Conservation (phyloP, 805 yeast genomes). For the Suhomyces kilbournensis region DNA sequence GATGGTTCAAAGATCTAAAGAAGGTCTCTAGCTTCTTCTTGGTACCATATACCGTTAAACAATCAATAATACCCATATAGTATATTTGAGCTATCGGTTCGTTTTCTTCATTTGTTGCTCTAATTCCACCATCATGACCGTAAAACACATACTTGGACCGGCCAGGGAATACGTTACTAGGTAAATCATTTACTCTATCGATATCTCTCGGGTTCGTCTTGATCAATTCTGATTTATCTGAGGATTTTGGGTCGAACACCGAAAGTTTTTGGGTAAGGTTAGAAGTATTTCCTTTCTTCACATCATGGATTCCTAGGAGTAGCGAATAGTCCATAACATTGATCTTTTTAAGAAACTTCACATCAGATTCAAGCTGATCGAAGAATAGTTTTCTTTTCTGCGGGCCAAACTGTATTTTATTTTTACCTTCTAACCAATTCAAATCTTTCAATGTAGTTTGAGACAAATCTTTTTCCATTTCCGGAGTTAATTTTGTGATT, state of each 20-base stretch:
- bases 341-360: conserved; percentile 61
- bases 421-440: conserved; percentile 75
- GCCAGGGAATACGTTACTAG: conserved; percentile 44
- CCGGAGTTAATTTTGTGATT: conserved; percentile 42
- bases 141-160: conserved; percentile 59
- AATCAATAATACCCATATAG: conserved; percentile 91
- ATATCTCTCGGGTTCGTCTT: conserved; percentile 47
- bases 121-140: conserved; percentile 80
- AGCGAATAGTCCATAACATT: conserved; percentile 96
- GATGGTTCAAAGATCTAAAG: conserved; percentile 71
- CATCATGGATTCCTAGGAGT: conserved; percentile 82
- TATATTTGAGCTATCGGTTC: conserved; percentile 67
- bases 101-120: conserved; percentile 63
- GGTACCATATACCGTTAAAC: conserved; percentile 76
- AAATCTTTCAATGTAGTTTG: conserved; percentile 72
- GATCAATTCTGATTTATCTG: conserved; percentile 36
- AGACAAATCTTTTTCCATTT: conserved; percentile 23
- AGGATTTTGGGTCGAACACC: conserved; percentile 42
- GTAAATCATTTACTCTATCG: conserved; percentile 40
- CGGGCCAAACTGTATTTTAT: conserved; percentile 74
- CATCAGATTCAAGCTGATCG: conserved; percentile 73
- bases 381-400: conserved; percentile 56
- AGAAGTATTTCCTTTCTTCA: conserved; percentile 51
- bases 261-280: conserved; percentile 38
- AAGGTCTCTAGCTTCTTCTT: conserved; percentile 81